A percentile compares a stretch with the other conserved stretches of the same genome.
phyloP scores from a whole-genome alignment of 352 stramenopile genomes.

The Phytophthora ohioensis region DNA sequence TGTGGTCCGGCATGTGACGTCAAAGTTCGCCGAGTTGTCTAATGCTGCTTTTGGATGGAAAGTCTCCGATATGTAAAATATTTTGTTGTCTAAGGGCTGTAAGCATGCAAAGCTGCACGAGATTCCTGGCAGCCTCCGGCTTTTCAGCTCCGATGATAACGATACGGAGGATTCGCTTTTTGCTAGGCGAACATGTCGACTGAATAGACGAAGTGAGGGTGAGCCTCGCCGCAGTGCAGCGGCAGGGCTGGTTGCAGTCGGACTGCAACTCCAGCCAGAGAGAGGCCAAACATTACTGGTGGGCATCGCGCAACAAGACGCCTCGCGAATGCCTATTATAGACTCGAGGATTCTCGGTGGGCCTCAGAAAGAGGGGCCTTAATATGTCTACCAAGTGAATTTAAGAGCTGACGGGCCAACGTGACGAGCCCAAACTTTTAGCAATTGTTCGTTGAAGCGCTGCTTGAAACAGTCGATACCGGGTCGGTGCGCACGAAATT shows the following conservation, averaged over 20 bases:
- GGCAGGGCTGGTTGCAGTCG: no score
- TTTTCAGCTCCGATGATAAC: conserved; percentile 30
- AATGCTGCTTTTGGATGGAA: not conserved
- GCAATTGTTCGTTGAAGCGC: conserved; percentile 24
- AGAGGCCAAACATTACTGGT: conserved; percentile 13
- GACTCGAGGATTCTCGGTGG: conserved; percentile 23
- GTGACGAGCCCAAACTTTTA: conserved; percentile 18
- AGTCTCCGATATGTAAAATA: not conserved
- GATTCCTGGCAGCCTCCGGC: conserved; percentile 2
- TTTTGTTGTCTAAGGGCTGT: not conserved
- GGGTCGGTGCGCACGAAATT: conserved; percentile 1
- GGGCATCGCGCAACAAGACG: conserved; percentile 24
- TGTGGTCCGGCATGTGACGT: no score
- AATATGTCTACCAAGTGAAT: not conserved
- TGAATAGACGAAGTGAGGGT: no score
- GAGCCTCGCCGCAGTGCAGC: no score
- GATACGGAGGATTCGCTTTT: conserved; percentile 20
- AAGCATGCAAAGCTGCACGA: not conserved
- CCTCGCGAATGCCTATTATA: not conserved
- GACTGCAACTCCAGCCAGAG: conserved; percentile 9
- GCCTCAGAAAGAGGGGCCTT: conserved; percentile 1
- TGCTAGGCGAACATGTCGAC: not conserved
- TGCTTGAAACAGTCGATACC: conserved; percentile 4
- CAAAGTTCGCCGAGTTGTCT: no score
- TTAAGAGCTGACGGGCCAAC: no score